These are phyloP conservation scores for Pythium coloratum DNA, from an alignment of 352 stramenopile species.

Conservation along the genomic window DNA sequence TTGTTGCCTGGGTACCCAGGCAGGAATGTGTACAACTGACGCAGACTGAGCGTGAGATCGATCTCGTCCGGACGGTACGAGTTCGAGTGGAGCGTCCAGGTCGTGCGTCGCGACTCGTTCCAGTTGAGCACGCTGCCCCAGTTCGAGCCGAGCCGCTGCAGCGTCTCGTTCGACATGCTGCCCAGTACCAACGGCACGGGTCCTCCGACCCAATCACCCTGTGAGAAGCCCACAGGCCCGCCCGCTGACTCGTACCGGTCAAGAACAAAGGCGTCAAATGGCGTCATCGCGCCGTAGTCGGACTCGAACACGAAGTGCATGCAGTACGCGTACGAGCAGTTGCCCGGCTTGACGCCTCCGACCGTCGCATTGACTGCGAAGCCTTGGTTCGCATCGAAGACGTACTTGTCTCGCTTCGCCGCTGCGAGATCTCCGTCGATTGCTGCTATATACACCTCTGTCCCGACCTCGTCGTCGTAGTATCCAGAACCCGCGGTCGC, in stretches of 20 bases:
- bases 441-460: background rate
- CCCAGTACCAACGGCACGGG: constrained; percentile 30
- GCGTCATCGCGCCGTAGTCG: constrained; percentile 38
- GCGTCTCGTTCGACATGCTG: constrained; percentile 6
- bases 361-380: background rate
- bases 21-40: constrained; percentile 38
- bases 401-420: background rate
- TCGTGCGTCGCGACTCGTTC: constrained; percentile 33
- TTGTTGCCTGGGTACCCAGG: background rate
- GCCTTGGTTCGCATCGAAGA: background rate
- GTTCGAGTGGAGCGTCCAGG: constrained; percentile 38
- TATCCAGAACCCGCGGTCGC: background rate
- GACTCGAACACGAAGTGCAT: constrained; percentile 39
- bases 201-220: background rate
- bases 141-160: background rate
- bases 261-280: constrained; percentile 46
- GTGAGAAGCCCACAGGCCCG: constrained; percentile 1
- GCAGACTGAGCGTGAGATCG: constrained; percentile 45
- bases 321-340: constrained; percentile 18
- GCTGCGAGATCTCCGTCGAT: background rate
- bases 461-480: background rate
- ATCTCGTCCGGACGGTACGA: constrained; percentile 19
- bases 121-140: constrained; percentile 6
- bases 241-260: constrained; percentile 28
- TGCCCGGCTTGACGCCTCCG: background rate